phyloP scores from a whole-genome alignment of 2,329 filamentous ascomycete genomes.

The Knufia petricola region DNA sequence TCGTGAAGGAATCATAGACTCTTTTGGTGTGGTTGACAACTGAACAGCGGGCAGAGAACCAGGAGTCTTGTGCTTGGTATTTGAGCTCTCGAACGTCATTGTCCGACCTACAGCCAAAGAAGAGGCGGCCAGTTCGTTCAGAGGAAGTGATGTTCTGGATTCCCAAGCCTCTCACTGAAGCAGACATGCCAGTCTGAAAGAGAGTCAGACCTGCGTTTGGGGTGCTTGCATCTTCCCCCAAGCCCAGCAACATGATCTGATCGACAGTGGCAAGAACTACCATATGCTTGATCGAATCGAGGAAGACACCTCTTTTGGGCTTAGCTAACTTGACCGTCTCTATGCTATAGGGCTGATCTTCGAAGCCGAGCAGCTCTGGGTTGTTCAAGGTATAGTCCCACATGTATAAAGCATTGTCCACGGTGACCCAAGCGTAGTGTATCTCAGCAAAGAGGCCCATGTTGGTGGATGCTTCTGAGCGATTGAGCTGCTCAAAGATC shows the following conservation, averaged over 20 bases:
- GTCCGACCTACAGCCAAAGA: constrained; percentile 72
- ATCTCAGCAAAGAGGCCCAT: constrained; percentile 95
- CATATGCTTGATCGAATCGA: constrained; percentile 74
- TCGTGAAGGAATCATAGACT: constrained; percentile 57
- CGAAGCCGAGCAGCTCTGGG: constrained; percentile 82
- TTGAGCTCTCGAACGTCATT: constrained; percentile 89
- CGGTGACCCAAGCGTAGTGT: constrained; percentile 88
- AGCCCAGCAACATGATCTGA: constrained; percentile 78
- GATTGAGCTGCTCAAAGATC: constrained; percentile 87
- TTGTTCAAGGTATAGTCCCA: constrained; percentile 97
- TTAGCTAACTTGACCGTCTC: constrained; percentile 80
- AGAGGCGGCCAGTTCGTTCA: constrained; percentile 71
- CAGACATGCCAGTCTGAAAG: constrained; percentile 80
- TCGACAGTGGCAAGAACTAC: constrained; percentile 78
- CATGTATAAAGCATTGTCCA: constrained; percentile 90
- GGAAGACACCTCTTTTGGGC: constrained; percentile 79
- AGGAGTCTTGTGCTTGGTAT: constrained; percentile 94
- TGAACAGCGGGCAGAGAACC: constrained; percentile 81
- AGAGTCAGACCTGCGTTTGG: constrained; percentile 56
- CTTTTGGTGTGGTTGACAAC: constrained; percentile 75
- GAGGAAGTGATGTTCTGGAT: constrained; percentile 73
- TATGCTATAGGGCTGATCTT: constrained; percentile 80
- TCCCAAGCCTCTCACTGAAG: constrained; percentile 65
- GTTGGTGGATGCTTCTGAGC: constrained; percentile 73
- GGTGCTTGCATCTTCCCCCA: constrained; percentile 53